Evolutionary conservation across 202 grass and related monocot species (phyloP).

Genomic region (Setaria italica): DNA sequence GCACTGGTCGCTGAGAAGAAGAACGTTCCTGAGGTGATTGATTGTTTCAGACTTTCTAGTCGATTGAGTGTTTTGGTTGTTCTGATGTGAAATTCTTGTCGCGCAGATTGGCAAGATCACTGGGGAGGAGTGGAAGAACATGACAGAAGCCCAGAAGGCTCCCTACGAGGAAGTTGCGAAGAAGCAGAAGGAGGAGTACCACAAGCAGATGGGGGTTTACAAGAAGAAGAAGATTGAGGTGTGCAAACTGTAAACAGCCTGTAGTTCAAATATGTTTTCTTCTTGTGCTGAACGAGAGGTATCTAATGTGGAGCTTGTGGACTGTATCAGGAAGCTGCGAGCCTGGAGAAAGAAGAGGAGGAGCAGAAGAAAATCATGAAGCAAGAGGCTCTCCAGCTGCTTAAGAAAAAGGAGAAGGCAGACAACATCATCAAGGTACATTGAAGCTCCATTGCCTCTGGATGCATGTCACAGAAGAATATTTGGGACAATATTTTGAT

Average conservation of each 20-base stretch:
- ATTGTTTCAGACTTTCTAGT: not conserved
- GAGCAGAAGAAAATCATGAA: slow-evolving; percentile 84
- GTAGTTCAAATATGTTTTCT: no score
- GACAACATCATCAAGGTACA: slow-evolving; percentile 91
- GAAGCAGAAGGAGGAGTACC: slow-evolving; percentile 76
- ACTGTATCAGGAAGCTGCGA: slow-evolving; percentile 55
- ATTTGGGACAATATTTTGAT: not conserved
- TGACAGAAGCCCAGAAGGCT: slow-evolving; percentile 68
- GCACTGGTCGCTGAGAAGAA: slow-evolving; percentile 62
- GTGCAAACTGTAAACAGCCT: not conserved
- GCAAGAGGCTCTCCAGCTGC: slow-evolving; percentile 85
- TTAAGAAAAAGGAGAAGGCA: slow-evolving; percentile 91
- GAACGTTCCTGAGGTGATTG: slow-evolving; percentile 70
- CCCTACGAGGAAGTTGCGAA: slow-evolving; percentile 65
- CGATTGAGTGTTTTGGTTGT: not conserved
- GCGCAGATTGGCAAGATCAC: slow-evolving; percentile 76
- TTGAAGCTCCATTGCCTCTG: not conserved
- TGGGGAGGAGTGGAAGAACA: slow-evolving; percentile 85
- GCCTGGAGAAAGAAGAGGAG: slow-evolving; percentile 74
- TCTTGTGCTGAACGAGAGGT: not conserved
- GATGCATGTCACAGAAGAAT: not conserved
- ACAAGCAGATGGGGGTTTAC: slow-evolving; percentile 73
- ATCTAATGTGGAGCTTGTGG: slow-evolving; percentile 5
- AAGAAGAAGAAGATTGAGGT: slow-evolving; percentile 79
- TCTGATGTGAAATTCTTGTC: slow-evolving; percentile 10